These are phyloP conservation scores for Papilionanthe hybrid DNA, from an alignment of 116 monocot genomes.

Conservation along the genomic window DNA sequence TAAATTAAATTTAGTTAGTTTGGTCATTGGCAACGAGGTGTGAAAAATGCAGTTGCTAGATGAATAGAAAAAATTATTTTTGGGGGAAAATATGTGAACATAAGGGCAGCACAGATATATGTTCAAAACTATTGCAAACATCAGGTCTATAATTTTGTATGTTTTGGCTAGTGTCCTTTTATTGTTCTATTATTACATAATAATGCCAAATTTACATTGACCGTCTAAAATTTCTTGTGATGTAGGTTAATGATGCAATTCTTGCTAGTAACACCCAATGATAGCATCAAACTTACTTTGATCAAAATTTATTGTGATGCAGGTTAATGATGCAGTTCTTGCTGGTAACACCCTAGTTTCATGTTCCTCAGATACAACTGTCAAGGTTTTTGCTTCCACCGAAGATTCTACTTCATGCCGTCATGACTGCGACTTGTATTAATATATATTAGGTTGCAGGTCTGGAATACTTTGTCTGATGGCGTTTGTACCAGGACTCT, in stretches of 20 bases:
- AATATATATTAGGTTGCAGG: constrained; percentile 27
- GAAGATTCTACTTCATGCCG: neutral
- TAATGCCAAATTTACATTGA: neutral
- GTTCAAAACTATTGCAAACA: too few relatives aligned
- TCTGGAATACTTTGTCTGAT: constrained; percentile 80
- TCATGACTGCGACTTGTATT: neutral
- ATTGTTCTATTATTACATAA: neutral
- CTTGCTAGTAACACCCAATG: constrained; percentile 52
- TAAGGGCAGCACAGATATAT: too few relatives aligned
- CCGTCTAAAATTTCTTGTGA: neutral
- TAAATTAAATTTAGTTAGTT: too few relatives aligned
- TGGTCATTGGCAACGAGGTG: too few relatives aligned
- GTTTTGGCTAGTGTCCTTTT: neutral
- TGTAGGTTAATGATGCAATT: constrained; percentile 94
- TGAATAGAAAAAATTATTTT: too few relatives aligned
- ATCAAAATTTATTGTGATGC: constrained; percentile 3
- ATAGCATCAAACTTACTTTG: neutral
- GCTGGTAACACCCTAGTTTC: constrained; percentile 80
- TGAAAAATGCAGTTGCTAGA: too few relatives aligned
- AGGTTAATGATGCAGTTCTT: constrained; percentile 98
- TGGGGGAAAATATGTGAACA: too few relatives aligned
- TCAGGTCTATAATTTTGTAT: too few relatives aligned
- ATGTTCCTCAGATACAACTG: constrained; percentile 93
- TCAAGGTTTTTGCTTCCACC: constrained; percentile 54
- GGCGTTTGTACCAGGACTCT: constrained; percentile 84